Evolutionary conservation across 1,284 basidiomycete genomes (phyloP), one percentile per base, ranked within the genome.

Genomic region (Fomitopsis schrenkii): DNA sequence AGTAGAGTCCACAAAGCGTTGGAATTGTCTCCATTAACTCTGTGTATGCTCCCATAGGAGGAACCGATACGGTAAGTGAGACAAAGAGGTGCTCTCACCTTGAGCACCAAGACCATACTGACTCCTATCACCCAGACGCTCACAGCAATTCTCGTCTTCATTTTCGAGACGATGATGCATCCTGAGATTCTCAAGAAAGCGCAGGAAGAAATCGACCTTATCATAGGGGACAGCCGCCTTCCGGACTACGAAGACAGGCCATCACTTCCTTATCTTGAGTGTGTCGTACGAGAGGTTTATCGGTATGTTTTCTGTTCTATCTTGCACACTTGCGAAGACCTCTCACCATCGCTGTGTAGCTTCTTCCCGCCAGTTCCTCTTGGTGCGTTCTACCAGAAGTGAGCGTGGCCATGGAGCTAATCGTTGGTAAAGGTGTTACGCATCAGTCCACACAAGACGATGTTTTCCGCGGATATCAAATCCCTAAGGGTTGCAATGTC

Each of bases 111-210:
- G 2, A 3, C 30, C 26, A 50, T 28, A 7, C 46, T 26, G 28
- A 26, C 8, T 15, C 5, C 4, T 33, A 5, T 33, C 30, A 28
- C 46, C 38, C 38, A 40, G 74, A 77, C 73, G 15, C 65, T 73
- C 26, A 70, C 45, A 22, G 35, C 53, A 2, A 7, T 62, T 2
- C 17, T 46, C n/a, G 48, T 35, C 5, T 65, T 67, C 55, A n/a
- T 65, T 5, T 55, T 65, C 7, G 62, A 60, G 4, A 67, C 64
- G 61, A 40, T 66, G 60, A 15, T 64, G 55, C 15, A 64, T 35
- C 62, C 61, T 50, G 26, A 57, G 41, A 50, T 58, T 15, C 41
- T 57, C 10, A 57, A 57, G 44, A 61, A 54, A 15, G 61, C 61
- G 15, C 63, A 63, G 38, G 45, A 17, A 3, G 65, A 66, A 28